Conservation (phyloP, 371 early-diverging fungal species). For the Funneliformis caledonium region DNA sequence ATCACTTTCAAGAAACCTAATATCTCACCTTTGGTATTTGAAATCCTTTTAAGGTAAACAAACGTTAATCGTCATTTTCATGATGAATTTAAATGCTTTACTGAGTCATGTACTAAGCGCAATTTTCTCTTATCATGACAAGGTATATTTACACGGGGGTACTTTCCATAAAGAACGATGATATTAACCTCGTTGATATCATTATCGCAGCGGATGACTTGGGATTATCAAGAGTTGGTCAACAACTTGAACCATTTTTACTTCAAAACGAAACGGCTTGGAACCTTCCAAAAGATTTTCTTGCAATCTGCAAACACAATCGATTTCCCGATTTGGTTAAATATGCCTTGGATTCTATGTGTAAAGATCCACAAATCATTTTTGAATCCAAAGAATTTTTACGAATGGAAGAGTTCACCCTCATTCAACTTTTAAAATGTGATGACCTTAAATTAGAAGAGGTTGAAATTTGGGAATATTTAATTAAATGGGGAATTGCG, state of each 20-base stretch:
- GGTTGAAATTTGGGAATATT: conserved; percentile 32
- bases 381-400: conserved; percentile 26
- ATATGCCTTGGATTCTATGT: background rate
- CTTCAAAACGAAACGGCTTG: background rate
- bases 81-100: background rate
- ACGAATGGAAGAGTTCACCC: background rate
- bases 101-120: background rate
- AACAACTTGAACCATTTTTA: background rate
- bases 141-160: conserved; percentile 2
- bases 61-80: background rate
- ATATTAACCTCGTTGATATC: background rate
- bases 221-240: background rate
- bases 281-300: background rate
- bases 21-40: conserved; percentile 21
- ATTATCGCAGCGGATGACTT: conserved; percentile 18
- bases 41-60: conserved; percentile 24
- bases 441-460: conserved; percentile 24
- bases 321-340: background rate
- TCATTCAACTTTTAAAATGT: background rate
- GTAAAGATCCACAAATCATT: conserved; percentile 12
- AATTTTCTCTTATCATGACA: background rate
- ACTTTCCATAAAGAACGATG: conserved; percentile 5
- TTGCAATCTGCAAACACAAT: background rate
- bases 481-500: conserved; percentile 28
- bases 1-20: conserved; percentile 8